A percentile compares a stretch with the other conserved stretches of the same genome.
These are phyloP conservation scores for Coemansia sp. DNA, from an alignment of 192 early-diverging fungal genomes.

Conservation along the genomic window DNA sequence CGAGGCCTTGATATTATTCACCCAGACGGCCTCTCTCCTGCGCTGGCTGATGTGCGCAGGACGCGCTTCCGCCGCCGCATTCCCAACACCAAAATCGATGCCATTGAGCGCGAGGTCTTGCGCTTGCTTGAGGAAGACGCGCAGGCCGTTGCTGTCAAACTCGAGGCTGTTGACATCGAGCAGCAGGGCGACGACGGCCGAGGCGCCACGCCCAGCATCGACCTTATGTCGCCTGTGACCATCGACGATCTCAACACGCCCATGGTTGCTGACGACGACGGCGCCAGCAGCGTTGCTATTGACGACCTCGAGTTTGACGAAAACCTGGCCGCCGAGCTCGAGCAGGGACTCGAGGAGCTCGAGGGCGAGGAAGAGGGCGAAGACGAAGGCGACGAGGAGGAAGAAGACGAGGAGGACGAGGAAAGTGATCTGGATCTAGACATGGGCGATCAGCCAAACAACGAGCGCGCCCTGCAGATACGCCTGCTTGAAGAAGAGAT, in stretches of 20 bases:
- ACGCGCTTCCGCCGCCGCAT: slow-evolving; percentile 36
- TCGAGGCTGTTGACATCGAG: slow-evolving; percentile 35
- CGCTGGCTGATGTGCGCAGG: slow-evolving; percentile 32
- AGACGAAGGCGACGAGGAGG: slow-evolving; percentile 38
- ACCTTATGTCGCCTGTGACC: slow-evolving; percentile 46
- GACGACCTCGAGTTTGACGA: slow-evolving; percentile 51
- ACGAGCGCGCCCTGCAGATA: slow-evolving; percentile 44
- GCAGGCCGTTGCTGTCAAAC: slow-evolving; percentile 44
- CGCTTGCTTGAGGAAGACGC: slow-evolving; percentile 43
- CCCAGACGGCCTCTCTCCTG: slow-evolving; percentile 33
- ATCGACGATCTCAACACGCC: slow-evolving; percentile 45
- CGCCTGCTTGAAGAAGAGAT: slow-evolving; percentile 45
- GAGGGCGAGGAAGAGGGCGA: slow-evolving; percentile 37
- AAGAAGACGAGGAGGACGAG: slow-evolving; percentile 30
- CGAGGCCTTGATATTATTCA: slow-evolving; percentile 35
- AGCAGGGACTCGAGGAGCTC: slow-evolving; percentile 37
- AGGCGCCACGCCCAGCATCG: slow-evolving; percentile 38
- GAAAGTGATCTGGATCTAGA: slow-evolving; percentile 29
- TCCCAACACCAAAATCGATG: slow-evolving; percentile 27
- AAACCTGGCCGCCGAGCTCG: slow-evolving; percentile 43
- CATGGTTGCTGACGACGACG: slow-evolving; percentile 31
- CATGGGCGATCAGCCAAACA: slow-evolving; percentile 36
- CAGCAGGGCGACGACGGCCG: slow-evolving; percentile 25
- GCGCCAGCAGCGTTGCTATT: slow-evolving; percentile 43
- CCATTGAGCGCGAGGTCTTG: slow-evolving; percentile 41